A percentile compares a stretch with the other conserved stretches of the same genome.
Conservation (phyloP, 352 stramenopile genomes). For the Phytopythium oedochilum region DNA sequence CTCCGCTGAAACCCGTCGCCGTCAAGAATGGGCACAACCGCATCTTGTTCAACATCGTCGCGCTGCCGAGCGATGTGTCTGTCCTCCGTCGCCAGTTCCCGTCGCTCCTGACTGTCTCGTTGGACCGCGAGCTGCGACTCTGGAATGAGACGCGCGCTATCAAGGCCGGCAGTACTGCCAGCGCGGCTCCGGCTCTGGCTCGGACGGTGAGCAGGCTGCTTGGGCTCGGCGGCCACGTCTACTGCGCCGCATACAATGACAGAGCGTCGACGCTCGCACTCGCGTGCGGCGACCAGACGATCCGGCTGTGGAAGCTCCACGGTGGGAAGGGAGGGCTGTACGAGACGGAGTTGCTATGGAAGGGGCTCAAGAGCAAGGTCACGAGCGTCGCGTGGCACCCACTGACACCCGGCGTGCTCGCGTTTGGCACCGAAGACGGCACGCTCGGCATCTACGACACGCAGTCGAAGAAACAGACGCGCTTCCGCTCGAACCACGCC, state of each 20-base stretch:
- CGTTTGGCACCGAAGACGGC: slow-evolving; percentile 72
- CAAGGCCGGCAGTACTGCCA: background rate
- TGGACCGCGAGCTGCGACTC: slow-evolving; percentile 65
- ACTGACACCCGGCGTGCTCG: slow-evolving; percentile 38
- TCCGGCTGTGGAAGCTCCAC: slow-evolving; percentile 54
- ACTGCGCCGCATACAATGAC: slow-evolving; percentile 39
- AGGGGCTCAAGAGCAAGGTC: slow-evolving; percentile 72
- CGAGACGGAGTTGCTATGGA: slow-evolving; percentile 61
- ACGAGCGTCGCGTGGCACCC: slow-evolving; percentile 66
- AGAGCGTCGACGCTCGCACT: slow-evolving; percentile 26
- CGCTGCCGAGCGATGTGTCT: slow-evolving; percentile 5
- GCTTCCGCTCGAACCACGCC: slow-evolving; percentile 39
- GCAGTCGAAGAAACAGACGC: slow-evolving; percentile 42
- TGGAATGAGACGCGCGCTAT: slow-evolving; percentile 28
- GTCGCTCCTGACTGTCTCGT: slow-evolving; percentile 48
- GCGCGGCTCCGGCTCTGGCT: slow-evolving; percentile 8
- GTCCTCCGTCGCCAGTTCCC: background rate
- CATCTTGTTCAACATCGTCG: slow-evolving; percentile 61
- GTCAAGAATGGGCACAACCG: slow-evolving; percentile 64
- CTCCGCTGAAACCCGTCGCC: slow-evolving; percentile 28
- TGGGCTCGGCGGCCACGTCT: slow-evolving; percentile 59
- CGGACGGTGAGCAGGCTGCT: slow-evolving; percentile 36
- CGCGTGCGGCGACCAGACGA: slow-evolving; percentile 70
- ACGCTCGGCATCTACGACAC: slow-evolving; percentile 54
- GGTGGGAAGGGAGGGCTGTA: slow-evolving; percentile 13